Conservation (phyloP, 148 eudicot species). For the Selenicereus undatus region DNA sequence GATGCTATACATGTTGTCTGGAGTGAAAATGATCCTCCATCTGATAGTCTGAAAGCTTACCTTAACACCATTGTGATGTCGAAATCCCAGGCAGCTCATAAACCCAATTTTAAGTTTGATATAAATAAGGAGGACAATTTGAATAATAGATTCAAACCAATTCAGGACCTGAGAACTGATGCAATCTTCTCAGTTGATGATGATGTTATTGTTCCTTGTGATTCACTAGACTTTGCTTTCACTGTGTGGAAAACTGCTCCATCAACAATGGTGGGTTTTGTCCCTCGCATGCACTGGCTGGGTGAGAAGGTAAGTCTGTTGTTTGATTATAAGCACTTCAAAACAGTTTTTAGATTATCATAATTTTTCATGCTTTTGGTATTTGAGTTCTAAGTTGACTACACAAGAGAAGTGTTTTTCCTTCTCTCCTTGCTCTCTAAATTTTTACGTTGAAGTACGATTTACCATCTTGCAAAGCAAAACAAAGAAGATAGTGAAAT, state of each 20-base stretch:
- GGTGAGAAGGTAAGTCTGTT: conserved; percentile 43
- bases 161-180: conserved; percentile 50
- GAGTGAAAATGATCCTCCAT: conserved; percentile 70
- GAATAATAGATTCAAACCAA: conserved; percentile 70
- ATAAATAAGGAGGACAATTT: conserved; percentile 60
- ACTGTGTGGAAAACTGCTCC: conserved; percentile 81
- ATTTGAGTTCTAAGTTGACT: background rate
- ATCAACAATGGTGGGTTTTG: conserved; percentile 72
- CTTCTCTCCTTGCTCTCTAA: too few relatives aligned
- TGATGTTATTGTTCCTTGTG: conserved; percentile 72
- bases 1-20: conserved; percentile 80
- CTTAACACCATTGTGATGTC: conserved; percentile 36
- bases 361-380: background rate
- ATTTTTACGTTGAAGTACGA: background rate
- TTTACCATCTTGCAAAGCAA: too few relatives aligned
- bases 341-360: background rate
- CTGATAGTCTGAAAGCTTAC: conserved; percentile 40
- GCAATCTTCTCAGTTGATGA: conserved; percentile 77
- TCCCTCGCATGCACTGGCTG: conserved; percentile 73
- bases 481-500: background rate
- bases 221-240: conserved; percentile 61
- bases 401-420: background rate
- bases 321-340: background rate
- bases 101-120: conserved; percentile 56
- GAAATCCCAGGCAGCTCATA: conserved; percentile 46